These are phyloP conservation scores for Durotheca rogersii DNA, from an alignment of 495 filamentous ascomycete genomes.

Conservation along the genomic window DNA sequence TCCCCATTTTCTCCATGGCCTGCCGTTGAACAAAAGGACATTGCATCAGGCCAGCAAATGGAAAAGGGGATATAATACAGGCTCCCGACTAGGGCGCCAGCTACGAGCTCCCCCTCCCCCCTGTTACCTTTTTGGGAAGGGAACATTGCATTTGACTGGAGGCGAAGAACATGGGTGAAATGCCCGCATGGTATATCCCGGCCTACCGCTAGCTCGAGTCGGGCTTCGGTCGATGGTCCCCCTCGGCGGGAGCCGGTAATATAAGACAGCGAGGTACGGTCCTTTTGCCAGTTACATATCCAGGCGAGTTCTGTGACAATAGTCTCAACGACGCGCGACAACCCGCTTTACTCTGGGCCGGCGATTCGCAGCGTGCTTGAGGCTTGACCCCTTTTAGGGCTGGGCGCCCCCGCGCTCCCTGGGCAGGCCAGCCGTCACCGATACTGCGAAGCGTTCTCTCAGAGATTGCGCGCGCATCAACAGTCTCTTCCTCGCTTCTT, in stretches of 20 bases:
- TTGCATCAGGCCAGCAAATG: slow-evolving; percentile 20
- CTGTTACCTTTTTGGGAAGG: slow-evolving; percentile 20
- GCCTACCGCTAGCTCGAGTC: slow-evolving; percentile 4
- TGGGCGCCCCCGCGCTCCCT: no score
- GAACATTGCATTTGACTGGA: slow-evolving; percentile 14
- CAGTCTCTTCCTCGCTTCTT: background rate
- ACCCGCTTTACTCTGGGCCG: no score
- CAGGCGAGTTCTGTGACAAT: background rate
- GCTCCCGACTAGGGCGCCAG: background rate
- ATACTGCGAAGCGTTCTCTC: no score
- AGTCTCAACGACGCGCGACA: no score
- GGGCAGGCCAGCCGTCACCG: no score
- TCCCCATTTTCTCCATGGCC: background rate
- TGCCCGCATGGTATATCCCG: slow-evolving; percentile 9
- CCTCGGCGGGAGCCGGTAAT: background rate
- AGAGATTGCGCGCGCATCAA: no score
- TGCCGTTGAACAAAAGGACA: slow-evolving; percentile 29
- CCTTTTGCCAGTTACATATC: slow-evolving; percentile 7
- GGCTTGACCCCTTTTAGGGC: no score
- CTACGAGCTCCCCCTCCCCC: slow-evolving; percentile 13
- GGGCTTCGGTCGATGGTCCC: slow-evolving; percentile 10
- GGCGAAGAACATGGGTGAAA: slow-evolving; percentile 4
- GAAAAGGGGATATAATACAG: background rate
- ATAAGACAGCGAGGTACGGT: slow-evolving; percentile 15
- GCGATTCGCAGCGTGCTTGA: no score